Base-by-base conservation (phyloP, 768 basidiomycete species). In the Suillus luteus region DNA sequence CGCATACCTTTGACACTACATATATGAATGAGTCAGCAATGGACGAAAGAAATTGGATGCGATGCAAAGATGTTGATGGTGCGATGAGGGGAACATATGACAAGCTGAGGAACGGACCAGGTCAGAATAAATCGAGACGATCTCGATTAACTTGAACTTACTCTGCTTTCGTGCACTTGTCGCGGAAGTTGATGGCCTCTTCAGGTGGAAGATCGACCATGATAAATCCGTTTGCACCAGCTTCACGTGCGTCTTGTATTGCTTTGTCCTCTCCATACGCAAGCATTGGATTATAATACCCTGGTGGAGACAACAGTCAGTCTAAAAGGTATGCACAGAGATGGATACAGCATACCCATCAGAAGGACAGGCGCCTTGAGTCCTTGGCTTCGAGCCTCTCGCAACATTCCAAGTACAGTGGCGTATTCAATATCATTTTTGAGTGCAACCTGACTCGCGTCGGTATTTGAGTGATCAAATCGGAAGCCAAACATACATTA, bases 11-110 rank as follows among this genome's bases (percentile, higher is more conserved):
- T 55, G 96, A 97, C n/a, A 98, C 96, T 55, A 99, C 88, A 74
- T 99, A 99, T 66, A 99, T 94, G 82, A 99, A 99, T 2, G 90
- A 89, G 75, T 99, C 97, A 19, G 97, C 96, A 69, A 99, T 98
- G 9, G 90, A 87, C 2, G 93, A 81, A 46, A 99, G 83, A 79
- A 97, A 97, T 69, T 91, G 87, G 72, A 99, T 93, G 46, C 97
- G 91, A 59, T 86, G 80, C 52, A 92, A 80, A 37, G 90, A 89
- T 1, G 97, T 99, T 0, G 95, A 96, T 2, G 97, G 97, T 1
- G 96, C 96, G 67, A 99, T 90, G 24, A 99, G 80, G 3, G 97
- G 97, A 15, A 99, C 90, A 72, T 96, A 99, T 48, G 96, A 94
- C 64, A 99, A 80, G 62, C 96, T 98, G 64, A 5, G 55, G 40